Percentiles rank a stretch among this genome's conserved stretches.
Evolutionary conservation across 2,329 filamentous ascomycete genomes (phyloP).

Genomic region (Tolypocladium cylindrosporum): DNA sequence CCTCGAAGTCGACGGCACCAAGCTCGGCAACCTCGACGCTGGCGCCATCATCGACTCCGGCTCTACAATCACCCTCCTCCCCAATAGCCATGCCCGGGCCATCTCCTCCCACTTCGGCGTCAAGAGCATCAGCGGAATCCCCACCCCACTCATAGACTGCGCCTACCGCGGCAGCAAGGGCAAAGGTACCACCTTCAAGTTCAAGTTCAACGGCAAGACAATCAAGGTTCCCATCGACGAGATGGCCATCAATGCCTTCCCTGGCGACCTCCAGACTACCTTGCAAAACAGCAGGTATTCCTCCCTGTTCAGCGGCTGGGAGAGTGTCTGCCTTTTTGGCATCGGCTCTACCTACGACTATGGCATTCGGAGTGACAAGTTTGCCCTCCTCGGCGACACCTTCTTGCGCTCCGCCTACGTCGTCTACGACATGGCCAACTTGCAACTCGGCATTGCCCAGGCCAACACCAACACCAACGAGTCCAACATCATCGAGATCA

Average conservation of each 20-base stretch:
- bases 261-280: slow-evolving; percentile 28
- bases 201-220: slow-evolving; percentile 37
- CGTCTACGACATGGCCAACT: slow-evolving; percentile 42
- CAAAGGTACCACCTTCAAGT: slow-evolving; percentile 36
- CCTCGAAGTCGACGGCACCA: slow-evolving; percentile 28
- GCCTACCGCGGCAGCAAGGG: slow-evolving; percentile 31
- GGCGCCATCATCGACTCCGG: slow-evolving; percentile 65
- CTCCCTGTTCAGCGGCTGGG: slow-evolving; percentile 25
- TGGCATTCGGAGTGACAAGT: slow-evolving; percentile 15
- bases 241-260: slow-evolving; percentile 37
- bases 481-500: slow-evolving; percentile 36
- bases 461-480: slow-evolving; percentile 37
- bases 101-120: slow-evolving; percentile 44
- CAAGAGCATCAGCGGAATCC: slow-evolving; percentile 25
- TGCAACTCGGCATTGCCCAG: slow-evolving; percentile 41
- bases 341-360: slow-evolving; percentile 33
- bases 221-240: slow-evolving; percentile 43
- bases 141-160: slow-evolving; percentile 44
- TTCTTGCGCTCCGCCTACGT: slow-evolving; percentile 48
- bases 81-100: slow-evolving; percentile 42
- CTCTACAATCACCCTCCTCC: slow-evolving; percentile 60
- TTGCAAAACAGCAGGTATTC: slow-evolving; percentile 25
- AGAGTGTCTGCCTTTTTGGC: slow-evolving; percentile 42
- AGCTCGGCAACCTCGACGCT: slow-evolving; percentile 27
- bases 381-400: slow-evolving; percentile 46